Base-by-base conservation (phyloP, 1,284 basidiomycete species). In the Microbotryomycetes sp. region DNA sequence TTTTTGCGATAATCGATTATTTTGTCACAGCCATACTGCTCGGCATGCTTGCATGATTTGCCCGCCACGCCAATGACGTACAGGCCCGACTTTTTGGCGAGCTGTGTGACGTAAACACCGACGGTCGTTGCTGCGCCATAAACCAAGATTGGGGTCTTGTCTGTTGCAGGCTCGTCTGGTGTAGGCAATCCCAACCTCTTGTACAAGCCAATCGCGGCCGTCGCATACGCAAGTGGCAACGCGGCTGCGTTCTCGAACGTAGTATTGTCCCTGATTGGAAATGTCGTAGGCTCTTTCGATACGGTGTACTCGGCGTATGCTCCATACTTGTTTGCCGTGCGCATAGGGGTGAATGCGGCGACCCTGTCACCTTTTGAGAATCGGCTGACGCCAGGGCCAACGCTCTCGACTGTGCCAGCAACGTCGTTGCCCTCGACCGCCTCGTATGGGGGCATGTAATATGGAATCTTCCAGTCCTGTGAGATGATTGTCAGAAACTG, bases 121-220 rank as follows among this genome's bases (percentile, higher is more conserved):
- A 76, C 74, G 9, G 71, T 73, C 0, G 73, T 71, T 26, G 70
- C 67, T 0, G 73, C 76, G 18, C 76, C 75, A 61, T 73, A 75
- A 23, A 76, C 63, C 29, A 75, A 62, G 27, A 76, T 53, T 1
- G 65, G 65, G 21, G 54, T 51, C 24, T 54, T 47, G 7, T 48
- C 59, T 50, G n/a, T 51, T 31, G 47, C 59, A 3, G 63, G 64
- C 18, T 54, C 16, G 1, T 56, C 48, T 3, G 70, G 60, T 47
- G 67, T 50, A 45, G 70, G 64, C 0, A 74, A 47, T 1, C 61
- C 57, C 6, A 75, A 66, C 46, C 64, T 65, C 41, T 64, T 64
- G 61, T 71, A 74, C 26, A 75, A 66, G 3, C 73, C 76, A 41
- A 75, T 71, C 21, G 69, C 72, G n/a, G 75, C 75, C 5, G 76